phyloP scores from a whole-genome alignment of 2,329 filamentous ascomycete species.

The Macrophomina phaseolina region DNA sequence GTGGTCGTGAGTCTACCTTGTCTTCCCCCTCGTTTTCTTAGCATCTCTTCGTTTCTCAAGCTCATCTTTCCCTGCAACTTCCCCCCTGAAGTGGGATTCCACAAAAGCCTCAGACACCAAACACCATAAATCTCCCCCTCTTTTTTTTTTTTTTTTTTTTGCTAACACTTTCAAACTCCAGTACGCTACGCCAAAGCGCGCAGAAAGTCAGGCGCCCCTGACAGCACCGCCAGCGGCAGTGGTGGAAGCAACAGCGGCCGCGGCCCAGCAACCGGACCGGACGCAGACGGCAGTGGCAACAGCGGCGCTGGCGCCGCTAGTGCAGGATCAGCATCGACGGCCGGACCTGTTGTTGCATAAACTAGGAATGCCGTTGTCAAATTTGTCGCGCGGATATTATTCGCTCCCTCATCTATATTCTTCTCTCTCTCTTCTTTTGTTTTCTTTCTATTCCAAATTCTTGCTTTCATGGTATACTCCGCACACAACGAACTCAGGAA shows the following conservation, averaged over 20 bases:
- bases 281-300: not conserved
- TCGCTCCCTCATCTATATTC: too few species aligned
- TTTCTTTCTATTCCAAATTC: too few species aligned
- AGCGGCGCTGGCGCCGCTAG: not conserved
- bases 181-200: conserved; percentile 19
- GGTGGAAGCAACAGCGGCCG: not conserved
- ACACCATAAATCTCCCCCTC: too few species aligned
- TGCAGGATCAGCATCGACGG: not conserved
- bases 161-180: not conserved
- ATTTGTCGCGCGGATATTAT: too few species aligned
- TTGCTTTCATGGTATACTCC: too few species aligned
- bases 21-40: not conserved
- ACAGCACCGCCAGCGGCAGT: not conserved
- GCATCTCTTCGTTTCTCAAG: not conserved
- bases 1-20: conserved; percentile 20
- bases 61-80: not conserved
- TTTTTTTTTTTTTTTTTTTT: not conserved
- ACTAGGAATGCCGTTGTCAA: too few species aligned
- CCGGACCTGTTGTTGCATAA: conserved; percentile 7
- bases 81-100: too few species aligned
- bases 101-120: too few species aligned
- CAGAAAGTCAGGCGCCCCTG: not conserved
- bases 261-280: not conserved
- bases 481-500: not conserved
- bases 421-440: too few species aligned